phyloP scores from a whole-genome alignment of 768 basidiomycete species.

The Mrakia frigida region DNA sequence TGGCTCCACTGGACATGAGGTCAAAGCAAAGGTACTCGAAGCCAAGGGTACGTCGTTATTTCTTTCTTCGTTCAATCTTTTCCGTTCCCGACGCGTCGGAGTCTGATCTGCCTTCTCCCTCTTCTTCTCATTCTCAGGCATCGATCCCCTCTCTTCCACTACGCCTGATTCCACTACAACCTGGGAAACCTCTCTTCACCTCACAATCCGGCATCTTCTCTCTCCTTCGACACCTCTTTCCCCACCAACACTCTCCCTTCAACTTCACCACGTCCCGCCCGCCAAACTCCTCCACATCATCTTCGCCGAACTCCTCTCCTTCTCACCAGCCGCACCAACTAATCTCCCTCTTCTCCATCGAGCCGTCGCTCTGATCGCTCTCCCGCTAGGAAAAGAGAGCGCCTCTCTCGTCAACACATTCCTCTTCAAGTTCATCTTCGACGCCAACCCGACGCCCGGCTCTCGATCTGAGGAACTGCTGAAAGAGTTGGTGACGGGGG shows the following conservation, averaged over 20 bases:
- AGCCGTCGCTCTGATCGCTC: background rate
- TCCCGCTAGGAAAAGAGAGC: background rate
- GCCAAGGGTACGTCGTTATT: background rate
- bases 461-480: background rate
- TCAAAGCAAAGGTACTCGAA: background rate
- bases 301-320: background rate
- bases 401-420: background rate
- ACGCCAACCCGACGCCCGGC: background rate
- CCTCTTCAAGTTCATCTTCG: background rate
- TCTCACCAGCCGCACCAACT: background rate
- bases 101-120: background rate
- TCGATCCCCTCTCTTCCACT: background rate
- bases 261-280: background rate
- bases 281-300: background rate
- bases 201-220: background rate
- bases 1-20: background rate
- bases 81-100: background rate
- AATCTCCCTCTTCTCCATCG: background rate
- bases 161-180: background rate
- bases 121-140: background rate
- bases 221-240: background rate
- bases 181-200: background rate
- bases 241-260: background rate
- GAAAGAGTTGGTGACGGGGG: background rate
- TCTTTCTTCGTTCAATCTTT: background rate